Base-by-base conservation (phyloP, 352 stramenopile species). In the Phytophthora lateralis region DNA sequence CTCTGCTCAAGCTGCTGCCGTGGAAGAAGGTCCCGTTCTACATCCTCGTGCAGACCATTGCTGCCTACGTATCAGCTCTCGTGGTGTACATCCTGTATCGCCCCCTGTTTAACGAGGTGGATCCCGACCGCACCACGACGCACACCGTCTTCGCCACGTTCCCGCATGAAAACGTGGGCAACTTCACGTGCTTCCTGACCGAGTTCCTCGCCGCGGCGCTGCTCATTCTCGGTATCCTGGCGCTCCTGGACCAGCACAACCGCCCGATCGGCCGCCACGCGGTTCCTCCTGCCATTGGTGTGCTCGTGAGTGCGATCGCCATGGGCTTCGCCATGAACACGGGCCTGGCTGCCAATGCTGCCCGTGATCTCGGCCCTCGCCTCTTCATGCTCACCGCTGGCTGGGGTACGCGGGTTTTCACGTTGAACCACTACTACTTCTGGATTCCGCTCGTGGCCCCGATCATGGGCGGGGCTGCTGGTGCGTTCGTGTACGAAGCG, bases 291-390 rank as follows among this genome's bases (percentile, higher is more conserved):
- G 80, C 87, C 18, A 90, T 92, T 42, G 83, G 83, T 2, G 59
- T 92, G 30, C 73, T 90, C n/a, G 71, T 92, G 30, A 78, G 75
- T 15, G 79, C 80, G n/a, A 91, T 91, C 49, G 82, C 82, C 10
- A 77, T 91, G 38, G 88, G 76, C 6, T 92, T 92, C 46, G 83
- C 75, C 15, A 90, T 88, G 75, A 91, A 92, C 77, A 92, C 83
- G 34, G 83, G 83, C 9, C 88, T 90, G 42, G 79, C 83, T n/a
- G 64, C 88, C 48, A 92, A 92, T 58, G 81, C 73, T 9, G 81
- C 81, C 12, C 81, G 83, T 37, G 83, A 92, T 55, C 86, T 92
- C 51, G 70, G 75, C 6, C 82, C 82, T 42, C 82, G 82, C 17
- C 8, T 91, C 14, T 89, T 89, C 69, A 91, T 82, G 26, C 65